Conservation (phyloP, 176 grass and related monocot genomes). For the Dendrocalamus sinicus region DNA sequence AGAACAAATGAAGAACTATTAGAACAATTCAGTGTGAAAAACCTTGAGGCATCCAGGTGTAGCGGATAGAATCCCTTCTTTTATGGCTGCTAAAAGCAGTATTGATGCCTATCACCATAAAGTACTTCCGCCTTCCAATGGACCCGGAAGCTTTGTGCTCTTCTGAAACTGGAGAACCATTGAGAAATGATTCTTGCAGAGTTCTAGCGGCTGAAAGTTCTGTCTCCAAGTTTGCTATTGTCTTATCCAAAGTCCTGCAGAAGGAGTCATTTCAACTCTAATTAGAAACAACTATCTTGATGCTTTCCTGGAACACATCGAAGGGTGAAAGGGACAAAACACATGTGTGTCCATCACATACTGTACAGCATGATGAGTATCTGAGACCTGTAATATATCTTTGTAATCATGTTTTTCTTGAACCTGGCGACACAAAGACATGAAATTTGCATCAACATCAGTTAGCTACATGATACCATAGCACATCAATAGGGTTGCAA, state of each 20-base stretch:
- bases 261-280: constrained; percentile 1
- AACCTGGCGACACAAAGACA: constrained; percentile 45
- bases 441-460: constrained; percentile 27
- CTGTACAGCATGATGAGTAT: constrained; percentile 50
- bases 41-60: constrained; percentile 97
- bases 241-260: constrained; percentile 69
- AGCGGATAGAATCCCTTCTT: constrained; percentile 87
- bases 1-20: neutral
- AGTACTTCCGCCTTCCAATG: constrained; percentile 61
- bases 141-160: constrained; percentile 57
- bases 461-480: neutral
- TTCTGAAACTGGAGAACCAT: constrained; percentile 74
- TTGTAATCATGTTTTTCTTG: constrained; percentile 44
- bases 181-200: constrained; percentile 74
- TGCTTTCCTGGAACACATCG: neutral
- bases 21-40: neutral
- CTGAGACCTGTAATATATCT: constrained; percentile 36
- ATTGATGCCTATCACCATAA: constrained; percentile 94
- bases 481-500: neutral
- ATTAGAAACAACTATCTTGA: constrained; percentile 8
- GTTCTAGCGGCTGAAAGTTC: constrained; percentile 79
- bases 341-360: constrained; percentile 43
- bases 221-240: constrained; percentile 81
- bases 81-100: constrained; percentile 92
- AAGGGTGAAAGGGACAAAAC: neutral